Percentiles rank a stretch among this genome's conserved stretches.
phyloP scores from a whole-genome alignment of 495 filamentous ascomycete genomes.

The Parathielavia appendiculata region DNA sequence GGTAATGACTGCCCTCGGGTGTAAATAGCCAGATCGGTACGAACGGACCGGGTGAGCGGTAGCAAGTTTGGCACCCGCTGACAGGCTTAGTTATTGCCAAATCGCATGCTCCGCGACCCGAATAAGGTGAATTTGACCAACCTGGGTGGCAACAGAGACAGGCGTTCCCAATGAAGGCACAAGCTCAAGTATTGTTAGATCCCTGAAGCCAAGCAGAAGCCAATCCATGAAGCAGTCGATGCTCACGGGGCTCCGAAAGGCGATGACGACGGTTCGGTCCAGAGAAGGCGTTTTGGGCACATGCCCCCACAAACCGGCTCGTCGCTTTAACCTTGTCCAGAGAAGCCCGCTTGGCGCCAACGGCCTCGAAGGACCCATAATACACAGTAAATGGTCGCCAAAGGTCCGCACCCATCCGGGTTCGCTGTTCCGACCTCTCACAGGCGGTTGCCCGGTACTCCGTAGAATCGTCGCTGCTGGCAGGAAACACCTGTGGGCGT shows the following conservation, averaged over 20 bases:
- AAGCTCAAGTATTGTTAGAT: slow-evolving; percentile 13
- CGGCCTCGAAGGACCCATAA: not conserved
- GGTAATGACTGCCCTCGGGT: slow-evolving; percentile 22
- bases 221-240: no score
- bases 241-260: no score
- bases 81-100: slow-evolving; percentile 22
- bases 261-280: no score
- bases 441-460: no score
- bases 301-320: no score
- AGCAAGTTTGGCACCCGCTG: slow-evolving; percentile 21
- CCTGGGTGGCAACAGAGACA: slow-evolving; percentile 18
- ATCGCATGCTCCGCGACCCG: slow-evolving; percentile 15
- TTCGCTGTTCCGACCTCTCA: no score
- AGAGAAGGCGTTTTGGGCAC: no score
- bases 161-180: slow-evolving; percentile 16
- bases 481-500: not conserved
- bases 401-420: no score
- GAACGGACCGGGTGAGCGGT: slow-evolving; percentile 43
- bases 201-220: slow-evolving; percentile 21
- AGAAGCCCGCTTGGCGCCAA: not conserved
- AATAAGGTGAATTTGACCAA: slow-evolving; percentile 13
- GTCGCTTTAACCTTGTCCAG: no score
- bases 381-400: no score
- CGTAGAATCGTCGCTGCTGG: no score
- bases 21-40: slow-evolving; percentile 42